Evolutionary conservation across 148 eudicot genomes (phyloP), one percentile per base, ranked within the genome.

Genomic region (Diospyros kaki): DNA sequence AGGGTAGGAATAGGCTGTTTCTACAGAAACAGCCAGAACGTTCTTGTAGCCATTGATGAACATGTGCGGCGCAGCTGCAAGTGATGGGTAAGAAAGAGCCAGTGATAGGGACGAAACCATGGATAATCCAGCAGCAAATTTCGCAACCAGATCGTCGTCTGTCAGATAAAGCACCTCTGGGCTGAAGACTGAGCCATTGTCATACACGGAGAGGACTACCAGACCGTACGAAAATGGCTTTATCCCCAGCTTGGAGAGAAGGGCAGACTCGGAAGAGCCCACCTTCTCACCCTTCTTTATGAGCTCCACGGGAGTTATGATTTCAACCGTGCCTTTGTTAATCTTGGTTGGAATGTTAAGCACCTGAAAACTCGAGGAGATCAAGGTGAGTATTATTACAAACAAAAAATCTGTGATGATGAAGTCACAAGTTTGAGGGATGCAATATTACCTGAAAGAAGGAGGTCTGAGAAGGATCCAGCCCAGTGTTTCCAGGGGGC

Each of bases 301-400:
- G 11, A 88, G 66, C 75, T 88, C 92, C 43, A 88, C 88, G 0
- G 88, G 84, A 10, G 88, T 86, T 6, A 85, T 69, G 67, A 89
- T 89, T 73, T 89, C 92, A 0, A 89, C 92, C 1, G 92, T 83
- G 1, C 92, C 92, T 72, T 89, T 89, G 92, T 89, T 89, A 64
- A 89, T 89, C 80, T 88, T 85, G 13, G 91, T 88, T 2, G 91
- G 89, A 14, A 88, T 88, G 82, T 88, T 86, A 42, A 86, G 81
- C 50, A 69, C 84, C 89, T 86, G 59, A 3, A 43, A 15, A 39
- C n/a, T 48, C 1, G 52, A 61, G 44, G 9, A 28, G 39, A 77
- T 13, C 1, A 10, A 62, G 40, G 3, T 41, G 45, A n/a, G 9
- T 56, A 38, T 39, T 43, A 2, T 58, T 3, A 58, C n/a, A 3